phyloP scores from a whole-genome alignment of 2,329 filamentous ascomycete genomes.

The Neopestalotiopsis sp. region DNA sequence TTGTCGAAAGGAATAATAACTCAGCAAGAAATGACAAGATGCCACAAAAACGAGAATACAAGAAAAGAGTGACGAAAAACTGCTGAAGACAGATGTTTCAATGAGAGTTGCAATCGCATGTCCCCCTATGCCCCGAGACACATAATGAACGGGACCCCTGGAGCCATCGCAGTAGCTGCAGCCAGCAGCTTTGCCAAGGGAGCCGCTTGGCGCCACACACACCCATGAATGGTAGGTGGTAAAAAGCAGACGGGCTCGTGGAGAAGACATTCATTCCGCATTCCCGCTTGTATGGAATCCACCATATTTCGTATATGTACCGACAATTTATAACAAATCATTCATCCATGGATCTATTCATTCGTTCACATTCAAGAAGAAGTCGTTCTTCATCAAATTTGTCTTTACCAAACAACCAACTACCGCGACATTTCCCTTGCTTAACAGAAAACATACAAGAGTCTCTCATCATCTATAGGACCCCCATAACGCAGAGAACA shows the following conservation, averaged over 20 bases:
- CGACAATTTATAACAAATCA: too few relatives aligned
- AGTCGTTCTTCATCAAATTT: background rate
- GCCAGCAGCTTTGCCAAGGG: background rate
- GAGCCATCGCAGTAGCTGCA: background rate
- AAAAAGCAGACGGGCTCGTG: background rate
- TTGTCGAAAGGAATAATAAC: background rate
- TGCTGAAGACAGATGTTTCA: background rate
- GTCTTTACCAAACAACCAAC: background rate
- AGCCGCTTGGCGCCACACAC: constrained; percentile 7
- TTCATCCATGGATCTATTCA: too few relatives aligned
- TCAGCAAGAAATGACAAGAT: background rate
- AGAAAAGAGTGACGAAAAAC: background rate
- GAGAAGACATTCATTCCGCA: background rate
- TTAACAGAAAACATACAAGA: background rate
- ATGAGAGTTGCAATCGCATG: background rate
- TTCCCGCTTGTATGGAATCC: too few relatives aligned
- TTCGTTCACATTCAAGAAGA: background rate
- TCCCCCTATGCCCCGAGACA: constrained; percentile 2
- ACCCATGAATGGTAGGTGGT: background rate
- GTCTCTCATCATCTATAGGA: constrained; percentile 8
- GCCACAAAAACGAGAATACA: background rate
- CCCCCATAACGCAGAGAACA: background rate
- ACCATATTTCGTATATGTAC: too few relatives aligned
- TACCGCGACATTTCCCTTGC: background rate
- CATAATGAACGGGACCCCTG: background rate